Percentiles rank a stretch among this genome's conserved stretches.
phyloP scores from a whole-genome alignment of 1,284 basidiomycete species.

The Leccinum solheimii region DNA sequence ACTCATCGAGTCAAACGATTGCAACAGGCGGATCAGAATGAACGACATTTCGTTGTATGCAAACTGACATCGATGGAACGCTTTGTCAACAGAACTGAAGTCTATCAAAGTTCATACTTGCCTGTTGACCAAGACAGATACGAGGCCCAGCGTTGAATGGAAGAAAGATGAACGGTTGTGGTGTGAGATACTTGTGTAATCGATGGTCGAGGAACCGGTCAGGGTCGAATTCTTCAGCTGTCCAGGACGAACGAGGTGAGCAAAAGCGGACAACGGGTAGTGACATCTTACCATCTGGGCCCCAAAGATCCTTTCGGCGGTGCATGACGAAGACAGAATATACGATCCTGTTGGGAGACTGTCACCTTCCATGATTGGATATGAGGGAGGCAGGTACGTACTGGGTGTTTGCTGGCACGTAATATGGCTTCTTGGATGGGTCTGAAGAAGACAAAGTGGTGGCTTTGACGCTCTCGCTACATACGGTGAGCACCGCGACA shows the following conservation, averaged over 20 bases:
- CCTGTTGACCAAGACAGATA: conserved; percentile 49
- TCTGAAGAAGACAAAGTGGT: conserved; percentile 40
- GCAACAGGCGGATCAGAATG: conserved; percentile 45
- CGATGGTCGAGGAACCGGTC: conserved; percentile 35
- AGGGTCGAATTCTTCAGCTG: conserved; percentile 47
- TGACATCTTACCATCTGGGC: conserved; percentile 32
- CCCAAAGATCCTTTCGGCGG: conserved; percentile 38
- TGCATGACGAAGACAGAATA: conserved; percentile 37
- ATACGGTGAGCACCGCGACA: conserved; percentile 1
- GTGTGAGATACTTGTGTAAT: conserved; percentile 29
- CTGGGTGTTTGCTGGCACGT: conserved; percentile 45
- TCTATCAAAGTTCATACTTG: conserved; percentile 1
- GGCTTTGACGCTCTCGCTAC: conserved; percentile 43
- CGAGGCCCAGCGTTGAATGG: conserved; percentile 53
- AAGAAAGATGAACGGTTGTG: conserved; percentile 43
- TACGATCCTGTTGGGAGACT: conserved; percentile 16
- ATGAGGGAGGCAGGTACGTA: conserved; percentile 25
- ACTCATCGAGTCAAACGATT: conserved; percentile 38
- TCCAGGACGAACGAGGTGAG: not conserved
- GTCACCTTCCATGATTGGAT: not conserved
- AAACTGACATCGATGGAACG: conserved; percentile 30
- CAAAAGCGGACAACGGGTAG: not conserved
- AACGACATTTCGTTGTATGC: conserved; percentile 50
- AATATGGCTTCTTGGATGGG: conserved; percentile 23
- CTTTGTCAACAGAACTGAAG: conserved; percentile 5